Evolutionary conservation across 192 early-diverging fungal species (phyloP), one percentile per base, ranked within the genome.

Genomic region (Rhizoclosmatium sp.): DNA sequence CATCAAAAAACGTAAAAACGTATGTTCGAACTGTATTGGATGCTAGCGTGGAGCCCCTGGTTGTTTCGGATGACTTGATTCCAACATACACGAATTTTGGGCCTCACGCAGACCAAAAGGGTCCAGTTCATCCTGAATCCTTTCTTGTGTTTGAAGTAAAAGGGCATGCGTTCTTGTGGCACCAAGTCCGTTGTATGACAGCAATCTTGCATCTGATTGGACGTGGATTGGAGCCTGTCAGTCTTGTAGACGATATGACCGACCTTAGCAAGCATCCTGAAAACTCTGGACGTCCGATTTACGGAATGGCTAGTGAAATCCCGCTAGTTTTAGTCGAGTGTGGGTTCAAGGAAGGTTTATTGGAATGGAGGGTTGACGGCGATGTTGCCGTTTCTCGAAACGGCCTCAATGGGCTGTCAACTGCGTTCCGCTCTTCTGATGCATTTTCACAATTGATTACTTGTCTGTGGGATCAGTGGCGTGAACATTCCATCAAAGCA

Each of bases 101-200:
- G 3, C 49, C 16, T 14, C 48, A 59, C 12, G 60, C 40, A 9
- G 40, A 14, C 45, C 19, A 9, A n/a, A 14, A 9, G 9, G 5
- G 9, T 46, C 42, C 45, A 1, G 71, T 75, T 12, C 0, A 10
- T 7, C 81, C 44, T 60, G 65, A 78, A 31, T 81, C 89, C 19
- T 91, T 93, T 75, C 92, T 91, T 69, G 88, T 90, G 58, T 86
- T 97, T 69, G 90, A 92, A 67, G 88, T 99, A 45, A 88, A 85
- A 21, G 97, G 96, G 41, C 93, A 93, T 3, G 95, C 96, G 31
- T 99, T 98, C 74, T 84, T 98, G 68, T 99, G 96, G 96, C 97
- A 99, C 84, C 97, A 98, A 84, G 96, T 99, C 62, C 92, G 97
- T 23, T 97, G 93, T 84, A 97, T 99, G 94, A 95, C 96, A 92